These are phyloP conservation scores for Actinomortierella wolfii DNA, from an alignment of 371 early-diverging fungal species.

Conservation along the genomic window DNA sequence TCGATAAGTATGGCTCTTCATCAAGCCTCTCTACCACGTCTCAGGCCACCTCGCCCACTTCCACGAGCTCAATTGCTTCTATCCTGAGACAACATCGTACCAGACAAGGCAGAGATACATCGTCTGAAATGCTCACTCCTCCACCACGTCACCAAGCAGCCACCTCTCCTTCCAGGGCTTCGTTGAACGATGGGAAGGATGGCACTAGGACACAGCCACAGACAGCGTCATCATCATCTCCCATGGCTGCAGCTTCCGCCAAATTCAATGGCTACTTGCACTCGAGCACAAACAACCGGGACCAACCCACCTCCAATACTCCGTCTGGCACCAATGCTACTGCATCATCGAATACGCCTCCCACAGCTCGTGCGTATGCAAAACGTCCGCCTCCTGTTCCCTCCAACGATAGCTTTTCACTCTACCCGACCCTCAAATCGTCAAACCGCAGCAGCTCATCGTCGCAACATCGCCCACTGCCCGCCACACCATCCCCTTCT, in stretches of 20 bases:
- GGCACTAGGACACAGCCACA: background rate
- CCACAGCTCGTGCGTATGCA: background rate
- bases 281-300: slow-evolving; percentile 4
- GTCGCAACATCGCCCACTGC: too few relatives aligned
- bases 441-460: too few relatives aligned
- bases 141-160: background rate
- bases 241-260: slow-evolving; percentile 30
- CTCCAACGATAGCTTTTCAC: too few relatives aligned
- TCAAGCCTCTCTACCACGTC: slow-evolving; percentile 10
- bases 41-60: slow-evolving; percentile 24
- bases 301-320: too few relatives aligned
- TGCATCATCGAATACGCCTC: background rate
- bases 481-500: too few relatives aligned
- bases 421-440: too few relatives aligned
- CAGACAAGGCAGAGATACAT: too few relatives aligned
- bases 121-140: too few relatives aligned
- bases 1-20: slow-evolving; percentile 27
- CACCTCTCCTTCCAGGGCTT: background rate
- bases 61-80: background rate
- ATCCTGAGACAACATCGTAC: too few relatives aligned
- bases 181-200: background rate
- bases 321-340: background rate
- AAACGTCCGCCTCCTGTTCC: background rate
- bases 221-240: slow-evolving; percentile 2
- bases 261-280: slow-evolving; percentile 22